phyloP scores from a whole-genome alignment of 2,329 filamentous ascomycete genomes.

The Fusarium buharicum region DNA sequence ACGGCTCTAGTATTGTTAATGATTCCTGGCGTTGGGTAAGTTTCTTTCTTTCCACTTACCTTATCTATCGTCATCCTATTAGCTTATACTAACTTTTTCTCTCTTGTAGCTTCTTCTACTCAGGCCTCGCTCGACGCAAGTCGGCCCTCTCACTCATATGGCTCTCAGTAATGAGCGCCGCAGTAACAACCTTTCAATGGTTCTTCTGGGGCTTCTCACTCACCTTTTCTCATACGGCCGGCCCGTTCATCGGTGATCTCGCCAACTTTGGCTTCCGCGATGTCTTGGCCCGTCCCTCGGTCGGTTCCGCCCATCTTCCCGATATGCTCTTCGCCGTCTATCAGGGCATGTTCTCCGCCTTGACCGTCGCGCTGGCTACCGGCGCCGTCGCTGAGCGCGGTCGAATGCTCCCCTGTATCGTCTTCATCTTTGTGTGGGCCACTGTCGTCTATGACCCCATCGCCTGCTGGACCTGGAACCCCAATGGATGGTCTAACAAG shows the following conservation, averaged over 20 bases:
- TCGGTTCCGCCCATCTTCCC: constrained; percentile 77
- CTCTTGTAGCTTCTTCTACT: constrained; percentile 80
- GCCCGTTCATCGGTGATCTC: constrained; percentile 80
- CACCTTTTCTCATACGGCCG: constrained; percentile 81
- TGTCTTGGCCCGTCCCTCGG: constrained; percentile 79
- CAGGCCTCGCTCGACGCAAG: constrained; percentile 86
- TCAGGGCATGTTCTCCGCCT: constrained; percentile 87
- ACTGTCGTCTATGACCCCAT: constrained; percentile 93
- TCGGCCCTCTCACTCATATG: constrained; percentile 90
- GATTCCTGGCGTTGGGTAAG: constrained; percentile 86
- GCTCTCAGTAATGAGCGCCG: constrained; percentile 88
- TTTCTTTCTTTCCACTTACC: constrained; percentile 1
- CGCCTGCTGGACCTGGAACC: constrained; percentile 95
- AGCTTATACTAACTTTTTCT: constrained; percentile 15
- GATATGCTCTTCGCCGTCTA: constrained; percentile 88
- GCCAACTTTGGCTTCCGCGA: constrained; percentile 82
- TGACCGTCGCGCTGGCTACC: constrained; percentile 85
- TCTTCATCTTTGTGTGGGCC: constrained; percentile 94
- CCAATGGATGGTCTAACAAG: constrained; percentile 79
- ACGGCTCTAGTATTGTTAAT: constrained; percentile 89
- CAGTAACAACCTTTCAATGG: constrained; percentile 90
- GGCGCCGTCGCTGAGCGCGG: constrained; percentile 89
- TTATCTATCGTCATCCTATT: background rate
- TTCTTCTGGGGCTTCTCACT: constrained; percentile 93
- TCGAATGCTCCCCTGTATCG: constrained; percentile 85